Evolutionary conservation across 2,329 filamentous ascomycete genomes (phyloP), one percentile per base, ranked within the genome.

Genomic region (Clonostachys solani): DNA sequence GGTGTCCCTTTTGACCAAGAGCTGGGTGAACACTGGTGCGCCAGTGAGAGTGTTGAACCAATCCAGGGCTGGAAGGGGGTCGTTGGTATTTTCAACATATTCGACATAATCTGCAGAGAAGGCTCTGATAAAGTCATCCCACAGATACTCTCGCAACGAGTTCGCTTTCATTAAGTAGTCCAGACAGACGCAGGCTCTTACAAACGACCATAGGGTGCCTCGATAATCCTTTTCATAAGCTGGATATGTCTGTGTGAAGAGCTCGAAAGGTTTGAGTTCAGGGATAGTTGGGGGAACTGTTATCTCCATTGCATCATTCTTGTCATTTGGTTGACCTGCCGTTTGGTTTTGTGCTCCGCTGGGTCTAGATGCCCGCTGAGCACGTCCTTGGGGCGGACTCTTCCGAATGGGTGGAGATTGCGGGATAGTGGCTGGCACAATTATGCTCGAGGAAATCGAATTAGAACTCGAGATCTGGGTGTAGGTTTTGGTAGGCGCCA

Each of bases 51-150:
- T 56, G 42, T 64, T 69, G 54, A 58, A 74, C 67, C 71, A 80
- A 23, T 73, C 57, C 5, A 73, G 56, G 2, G 68, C 68, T 4
- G 66, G 59, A 9, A 71, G 60, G 1, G 63, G 51, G 18, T 62
- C 55, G 3, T 58, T 54, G 2, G 57, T 47, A 4, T 54, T 53
- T 3, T 55, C 47, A 19, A 72, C 63, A 46, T 80, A 78, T 1
- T 55, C 51, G 7, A 68, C 51, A 51, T 69, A 81, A 1, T 68
- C 64, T 1, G 56, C 57, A 2, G 68, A 62, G 44, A 73, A 79
- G 3, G 60, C 56, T 8, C 69, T 61, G 33, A 81, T 69, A 45
- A 80, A 77, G 47, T 81, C 78, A 52, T 81, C 78, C 49, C 71
- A 80, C 0, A 78, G 55, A 46, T 62, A 75, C 19, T 68, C 65